A percentile compares a stretch with the other conserved stretches of the same genome.
Conservation (phyloP, 2,329 filamentous ascomycete species). For the Apiospora hydei region DNA sequence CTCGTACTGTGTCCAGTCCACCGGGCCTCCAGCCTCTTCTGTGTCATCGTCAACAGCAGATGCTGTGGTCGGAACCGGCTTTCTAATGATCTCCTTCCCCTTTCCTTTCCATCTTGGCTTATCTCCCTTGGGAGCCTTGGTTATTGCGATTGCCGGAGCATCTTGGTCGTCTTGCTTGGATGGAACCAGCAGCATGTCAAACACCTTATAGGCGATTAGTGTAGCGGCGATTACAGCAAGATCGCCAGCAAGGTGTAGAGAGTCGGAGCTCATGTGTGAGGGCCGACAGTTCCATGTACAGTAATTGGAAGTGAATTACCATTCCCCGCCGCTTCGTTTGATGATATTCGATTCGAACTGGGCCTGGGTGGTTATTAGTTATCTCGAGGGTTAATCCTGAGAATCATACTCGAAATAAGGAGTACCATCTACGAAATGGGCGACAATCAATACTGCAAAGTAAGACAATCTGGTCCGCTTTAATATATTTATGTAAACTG, state of each 20-base stretch:
- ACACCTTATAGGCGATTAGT: neutral
- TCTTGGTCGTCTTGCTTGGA: neutral
- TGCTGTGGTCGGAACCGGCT: neutral
- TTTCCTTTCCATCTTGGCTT: neutral
- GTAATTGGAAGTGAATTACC: neutral
- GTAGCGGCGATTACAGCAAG: neutral
- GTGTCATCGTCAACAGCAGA: neutral
- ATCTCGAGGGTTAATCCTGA: neutral
- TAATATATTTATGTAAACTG: neutral
- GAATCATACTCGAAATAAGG: neutral
- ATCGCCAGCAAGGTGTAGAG: neutral
- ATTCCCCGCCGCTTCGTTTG: neutral
- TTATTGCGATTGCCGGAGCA: neutral
- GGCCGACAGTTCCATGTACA: neutral
- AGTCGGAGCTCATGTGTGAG: neutral
- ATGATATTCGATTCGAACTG: neutral
- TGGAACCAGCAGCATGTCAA: constrained; percentile 4
- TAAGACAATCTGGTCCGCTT: neutral
- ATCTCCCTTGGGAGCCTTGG: neutral
- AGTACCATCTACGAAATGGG: neutral
- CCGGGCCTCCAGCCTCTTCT: neutral
- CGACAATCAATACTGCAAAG: neutral
- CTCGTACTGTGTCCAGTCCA: constrained; percentile 42
- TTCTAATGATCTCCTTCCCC: neutral
- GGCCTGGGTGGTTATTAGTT: neutral